phyloP scores from a whole-genome alignment of 140 eudicot species.

The Bidens hawaiensis region DNA sequence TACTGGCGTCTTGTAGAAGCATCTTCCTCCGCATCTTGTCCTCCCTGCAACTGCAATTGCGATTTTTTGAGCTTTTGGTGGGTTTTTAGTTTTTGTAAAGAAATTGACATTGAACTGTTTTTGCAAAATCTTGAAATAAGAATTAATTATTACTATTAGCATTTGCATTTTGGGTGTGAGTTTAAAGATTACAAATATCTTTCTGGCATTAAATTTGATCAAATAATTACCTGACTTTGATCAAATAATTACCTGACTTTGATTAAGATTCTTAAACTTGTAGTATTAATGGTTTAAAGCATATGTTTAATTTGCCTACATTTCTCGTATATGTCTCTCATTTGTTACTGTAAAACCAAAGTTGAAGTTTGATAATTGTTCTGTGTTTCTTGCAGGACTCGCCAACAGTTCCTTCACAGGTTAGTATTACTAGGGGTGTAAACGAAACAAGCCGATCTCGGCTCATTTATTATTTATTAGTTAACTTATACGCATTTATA shows the following conservation, averaged over 20 bases:
- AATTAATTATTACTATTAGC: too few relatives aligned
- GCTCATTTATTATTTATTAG: too few relatives aligned
- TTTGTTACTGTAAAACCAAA: background rate
- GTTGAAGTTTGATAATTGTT: conserved; percentile 6
- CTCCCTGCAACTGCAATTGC: conserved; percentile 74
- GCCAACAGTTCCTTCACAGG: conserved; percentile 50
- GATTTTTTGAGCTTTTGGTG: conserved; percentile 26
- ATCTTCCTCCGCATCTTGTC: conserved; percentile 53
- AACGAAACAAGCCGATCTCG: too few relatives aligned
- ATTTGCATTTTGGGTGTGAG: too few relatives aligned
- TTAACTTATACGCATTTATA: too few relatives aligned
- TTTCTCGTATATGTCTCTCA: background rate
- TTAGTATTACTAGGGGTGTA: conserved; percentile 31
- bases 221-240: background rate
- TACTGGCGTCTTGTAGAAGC: conserved; percentile 62
- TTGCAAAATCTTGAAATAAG: background rate
- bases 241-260: background rate
- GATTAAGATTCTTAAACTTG: background rate
- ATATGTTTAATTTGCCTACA: background rate
- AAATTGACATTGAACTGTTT: background rate
- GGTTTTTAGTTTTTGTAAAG: background rate
- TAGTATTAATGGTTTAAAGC: background rate
- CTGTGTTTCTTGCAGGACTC: conserved; percentile 40
- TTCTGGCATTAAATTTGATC: too few relatives aligned
- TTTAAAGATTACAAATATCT: too few relatives aligned